Percentiles rank a stretch among this genome's conserved stretches.
Conservation (phyloP, 1,284 basidiomycete species). For the Trichosporon sp. region DNA sequence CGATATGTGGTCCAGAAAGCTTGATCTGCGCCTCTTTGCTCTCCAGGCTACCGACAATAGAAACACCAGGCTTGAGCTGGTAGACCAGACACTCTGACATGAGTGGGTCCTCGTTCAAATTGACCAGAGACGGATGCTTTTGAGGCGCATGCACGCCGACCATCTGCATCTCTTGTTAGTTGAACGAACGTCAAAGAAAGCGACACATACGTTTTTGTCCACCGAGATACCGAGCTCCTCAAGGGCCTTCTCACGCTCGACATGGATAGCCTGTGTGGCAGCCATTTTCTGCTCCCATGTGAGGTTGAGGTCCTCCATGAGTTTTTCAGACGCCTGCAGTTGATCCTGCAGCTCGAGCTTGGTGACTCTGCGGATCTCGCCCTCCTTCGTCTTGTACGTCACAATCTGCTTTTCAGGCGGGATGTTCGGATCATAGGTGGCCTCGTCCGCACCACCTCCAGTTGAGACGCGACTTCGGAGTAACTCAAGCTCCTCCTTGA, state of each 20-base stretch:
- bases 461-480: conserved; percentile 43
- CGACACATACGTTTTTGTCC: conserved; percentile 66
- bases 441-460: conserved; percentile 60
- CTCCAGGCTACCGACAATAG: conserved; percentile 76
- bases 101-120: conserved; percentile 71
- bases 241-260: conserved; percentile 90
- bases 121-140: conserved; percentile 93
- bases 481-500: conserved; percentile 92
- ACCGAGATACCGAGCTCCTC: conserved; percentile 97
- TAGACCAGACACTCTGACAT: conserved; percentile 74
- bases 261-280: conserved; percentile 89
- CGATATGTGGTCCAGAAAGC: conserved; percentile 84
- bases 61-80: conserved; percentile 83
- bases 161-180: conserved; percentile 18
- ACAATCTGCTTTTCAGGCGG: conserved; percentile 95
- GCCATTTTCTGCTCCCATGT: conserved; percentile 95
- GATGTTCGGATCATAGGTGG: conserved; percentile 76
- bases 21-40: conserved; percentile 81
- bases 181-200: not conserved
- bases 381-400: conserved; percentile 86
- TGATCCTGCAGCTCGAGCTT: conserved; percentile 97
- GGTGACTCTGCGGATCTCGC: conserved; percentile 88
- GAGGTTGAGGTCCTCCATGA: conserved; percentile 93
- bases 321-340: conserved; percentile 90
- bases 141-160: conserved; percentile 90